Evolutionary conservation across 768 basidiomycete species (phyloP), one percentile per base, ranked within the genome.

Genomic region (Asterophora parasitica): DNA sequence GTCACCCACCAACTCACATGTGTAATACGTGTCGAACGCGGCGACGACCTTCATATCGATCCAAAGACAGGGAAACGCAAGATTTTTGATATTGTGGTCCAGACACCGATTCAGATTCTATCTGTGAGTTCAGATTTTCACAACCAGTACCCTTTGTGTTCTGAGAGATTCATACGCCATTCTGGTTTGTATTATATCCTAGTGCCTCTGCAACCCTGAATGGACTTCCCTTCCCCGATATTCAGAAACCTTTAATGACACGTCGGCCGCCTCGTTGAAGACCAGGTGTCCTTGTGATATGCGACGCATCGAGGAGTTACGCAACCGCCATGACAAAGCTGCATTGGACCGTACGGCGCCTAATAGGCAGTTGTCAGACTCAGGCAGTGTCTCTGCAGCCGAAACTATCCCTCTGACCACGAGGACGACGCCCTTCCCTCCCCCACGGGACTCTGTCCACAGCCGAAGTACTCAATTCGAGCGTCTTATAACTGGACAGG

Each of bases 171-270:
- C n/a, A 10, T 31, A 19, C 23, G 3, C 5, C 10, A 39, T 49
- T 28, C 41, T 11, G 7, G 6, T 27, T n/a, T 23, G 23, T 23
- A 23, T 23, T 23, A 23, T n/a, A 23, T 23, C 39, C 8, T 55
- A 89, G 86, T 92, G 88, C 63, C 81, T 83, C 16, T 93, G 90
- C 61, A 85, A 88, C 56, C 78, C 84, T 0, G 83, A 90, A 51
- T 87, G 82, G 80, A 82, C 76, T 49, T 77, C 82, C 3, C 81
- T 96, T 7, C 91, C 93, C 0, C 77, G 77, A 7, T 95, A 95
- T 63, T 73, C 79, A 3, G 72, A 75, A 49, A 67, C 66, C 7
- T 73, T 75, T 54, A 65, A 74, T 15, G 66, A 70, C 45, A 58
- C 56, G 11, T 55, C 58, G 1, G 46, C 60, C 16, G 58, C 71